These are phyloP conservation scores for Thelephora terrestris DNA, from an alignment of 1,284 basidiomycete genomes.

Conservation along the genomic window DNA sequence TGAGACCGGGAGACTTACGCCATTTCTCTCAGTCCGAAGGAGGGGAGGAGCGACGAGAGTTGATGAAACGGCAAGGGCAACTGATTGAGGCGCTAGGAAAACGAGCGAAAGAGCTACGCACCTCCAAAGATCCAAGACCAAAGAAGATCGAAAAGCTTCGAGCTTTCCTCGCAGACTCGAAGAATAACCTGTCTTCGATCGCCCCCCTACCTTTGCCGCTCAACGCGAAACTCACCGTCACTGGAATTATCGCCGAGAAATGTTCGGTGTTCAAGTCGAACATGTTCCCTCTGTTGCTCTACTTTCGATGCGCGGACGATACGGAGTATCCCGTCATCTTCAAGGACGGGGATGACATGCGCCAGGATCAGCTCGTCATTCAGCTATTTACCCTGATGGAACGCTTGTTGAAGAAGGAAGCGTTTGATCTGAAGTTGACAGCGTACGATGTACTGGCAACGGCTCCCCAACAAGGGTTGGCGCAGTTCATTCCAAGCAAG, in stretches of 20 bases:
- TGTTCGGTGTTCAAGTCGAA: constrained; percentile 98
- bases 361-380: constrained; percentile 95
- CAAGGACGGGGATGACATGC: constrained; percentile 98
- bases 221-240: constrained; percentile 75
- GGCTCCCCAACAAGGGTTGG: constrained; percentile 89
- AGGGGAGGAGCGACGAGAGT: constrained; percentile 69
- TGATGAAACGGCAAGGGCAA: constrained; percentile 78
- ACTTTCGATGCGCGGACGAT: constrained; percentile 74
- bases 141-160: constrained; percentile 97
- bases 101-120: constrained; percentile 78
- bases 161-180: constrained; percentile 74
- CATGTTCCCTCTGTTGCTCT: constrained; percentile 84
- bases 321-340: constrained; percentile 91
- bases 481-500: constrained; percentile 92
- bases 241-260: constrained; percentile 82
- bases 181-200: constrained; percentile 70
- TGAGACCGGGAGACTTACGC: constrained; percentile 8
- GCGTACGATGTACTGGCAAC: constrained; percentile 95
- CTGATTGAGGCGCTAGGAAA: constrained; percentile 78
- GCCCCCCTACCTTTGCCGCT: constrained; percentile 80
- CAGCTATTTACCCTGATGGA: constrained; percentile 99
- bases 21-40: constrained; percentile 44
- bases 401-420: constrained; percentile 86
- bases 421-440: constrained; percentile 86
- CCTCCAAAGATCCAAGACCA: constrained; percentile 85